Evolutionary conservation across 2,329 filamentous ascomycete species (phyloP).

Genomic region (Nemania bipapillata): DNA sequence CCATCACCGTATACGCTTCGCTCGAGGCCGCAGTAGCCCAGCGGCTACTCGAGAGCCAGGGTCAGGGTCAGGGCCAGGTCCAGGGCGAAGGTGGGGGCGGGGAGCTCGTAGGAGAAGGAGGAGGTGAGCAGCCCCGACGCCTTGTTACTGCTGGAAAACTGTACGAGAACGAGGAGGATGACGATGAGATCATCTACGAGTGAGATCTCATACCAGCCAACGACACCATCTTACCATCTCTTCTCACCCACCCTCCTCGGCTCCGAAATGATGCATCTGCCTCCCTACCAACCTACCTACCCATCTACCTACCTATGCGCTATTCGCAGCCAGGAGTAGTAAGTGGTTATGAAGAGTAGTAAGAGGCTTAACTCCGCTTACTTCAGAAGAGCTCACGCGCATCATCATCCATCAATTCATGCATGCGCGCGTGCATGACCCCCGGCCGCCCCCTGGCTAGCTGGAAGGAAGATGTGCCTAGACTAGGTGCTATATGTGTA

Average conservation of each 20-base stretch:
- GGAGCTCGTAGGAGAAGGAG: slow-evolving; percentile 21
- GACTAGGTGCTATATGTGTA: no score
- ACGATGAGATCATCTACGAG: slow-evolving; percentile 51
- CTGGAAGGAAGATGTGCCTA: no score
- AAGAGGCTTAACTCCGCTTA: slow-evolving; percentile 7
- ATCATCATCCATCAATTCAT: slow-evolving; percentile 7
- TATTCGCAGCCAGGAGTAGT: not conserved
- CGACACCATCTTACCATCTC: not conserved
- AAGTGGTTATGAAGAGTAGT: not conserved
- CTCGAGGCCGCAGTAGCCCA: slow-evolving; percentile 48
- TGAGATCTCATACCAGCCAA: slow-evolving; percentile 6
- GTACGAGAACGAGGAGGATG: slow-evolving; percentile 53
- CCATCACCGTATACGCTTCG: slow-evolving; percentile 50
- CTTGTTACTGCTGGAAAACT: slow-evolving; percentile 50
- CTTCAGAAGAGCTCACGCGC: slow-evolving; percentile 1
- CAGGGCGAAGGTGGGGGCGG: slow-evolving; percentile 17
- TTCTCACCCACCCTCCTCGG: not conserved
- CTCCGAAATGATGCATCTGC: no score
- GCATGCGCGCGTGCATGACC: not conserved
- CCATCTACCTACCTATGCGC: not conserved
- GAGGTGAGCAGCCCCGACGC: slow-evolving; percentile 40
- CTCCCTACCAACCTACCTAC: not conserved
- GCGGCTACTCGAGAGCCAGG: slow-evolving; percentile 36
- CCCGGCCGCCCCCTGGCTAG: not conserved
- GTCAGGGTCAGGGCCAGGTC: slow-evolving; percentile 5